Base-by-base conservation (phyloP, 257 asterid species). In the Cordia subcordata region DNA sequence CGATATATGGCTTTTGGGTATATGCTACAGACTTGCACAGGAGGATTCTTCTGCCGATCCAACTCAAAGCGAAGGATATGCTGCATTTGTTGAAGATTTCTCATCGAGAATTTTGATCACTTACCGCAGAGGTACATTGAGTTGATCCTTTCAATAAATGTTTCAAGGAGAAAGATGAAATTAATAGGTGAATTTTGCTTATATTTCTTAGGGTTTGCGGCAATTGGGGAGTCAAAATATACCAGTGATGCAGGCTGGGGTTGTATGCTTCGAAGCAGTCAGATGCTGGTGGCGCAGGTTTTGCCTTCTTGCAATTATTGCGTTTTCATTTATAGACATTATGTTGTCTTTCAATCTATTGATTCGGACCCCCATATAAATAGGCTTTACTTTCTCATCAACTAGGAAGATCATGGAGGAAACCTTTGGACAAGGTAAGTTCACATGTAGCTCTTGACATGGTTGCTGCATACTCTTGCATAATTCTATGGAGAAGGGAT, bases 271-370 rank as follows among this genome's bases (percentile, higher is more conserved):
- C 86, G 99, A 63, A 89, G 99, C 83, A 85, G 99, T 80, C 99
- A 93, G 81, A 93, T 93, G 99, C 99, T 93, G 77, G 89, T 93
- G 69, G 96, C 97, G 53, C 97, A 92, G 93, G 99, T 67, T 79
- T 68, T 55, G 14, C 10, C 3, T 3, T 27, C 35, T 27, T 27
- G 35, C 4, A 27, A 27, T 27, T 27, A 23, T 22, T 67, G 13
- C 33, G 15, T 32, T 59, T 64, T 38, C 19, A 23, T 17, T 33
- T 72, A 9, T 21, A 38, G 50, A 16, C 47, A 11, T 42, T 8
- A 5, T 20, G 22, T 45, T 11, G 35, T 53, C n/a, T 55, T 47
- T 11, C 20, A 17, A 21, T 40, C n/a, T 57, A 57, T 17, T 52
- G 15, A 19, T 50, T 52, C 15, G 4, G 15, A 42, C 10, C 47